Evolutionary conservation across 2,329 filamentous ascomycete genomes (phyloP).

Genomic region (Juglanconis oblonga): DNA sequence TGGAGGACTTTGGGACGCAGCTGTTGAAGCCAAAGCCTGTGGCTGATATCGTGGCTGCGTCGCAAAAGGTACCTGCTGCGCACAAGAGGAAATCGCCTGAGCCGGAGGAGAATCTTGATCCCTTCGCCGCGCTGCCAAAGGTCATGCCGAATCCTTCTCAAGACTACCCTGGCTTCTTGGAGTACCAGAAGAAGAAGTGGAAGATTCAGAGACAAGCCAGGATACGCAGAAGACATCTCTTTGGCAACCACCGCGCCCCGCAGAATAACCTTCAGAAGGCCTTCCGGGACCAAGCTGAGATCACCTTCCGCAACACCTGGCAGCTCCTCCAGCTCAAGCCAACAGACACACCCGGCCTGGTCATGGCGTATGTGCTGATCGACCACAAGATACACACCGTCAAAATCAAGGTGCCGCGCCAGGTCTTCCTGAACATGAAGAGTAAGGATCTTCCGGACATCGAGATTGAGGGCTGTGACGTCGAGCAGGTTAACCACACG

Average conservation of each 20-base stretch:
- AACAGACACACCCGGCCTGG: constrained; percentile 80
- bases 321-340: constrained; percentile 85
- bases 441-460: constrained; percentile 84
- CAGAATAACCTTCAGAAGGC: constrained; percentile 62
- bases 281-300: constrained; percentile 89
- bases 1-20: constrained; percentile 78
- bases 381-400: constrained; percentile 87
- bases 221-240: constrained; percentile 80
- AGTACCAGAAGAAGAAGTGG: constrained; percentile 99
- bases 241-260: constrained; percentile 76
- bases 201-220: constrained; percentile 93
- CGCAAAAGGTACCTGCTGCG: constrained; percentile 50
- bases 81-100: constrained; percentile 76
- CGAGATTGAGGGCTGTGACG: constrained; percentile 78
- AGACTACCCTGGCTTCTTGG: constrained; percentile 83
- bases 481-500: constrained; percentile 90
- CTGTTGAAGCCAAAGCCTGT: constrained; percentile 64
- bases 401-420: constrained; percentile 84
- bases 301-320: constrained; percentile 90
- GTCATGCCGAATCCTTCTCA: constrained; percentile 81
- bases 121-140: constrained; percentile 77
- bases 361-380: constrained; percentile 86
- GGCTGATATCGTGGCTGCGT: constrained; percentile 49
- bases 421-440: constrained; percentile 90
- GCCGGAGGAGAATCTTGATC: constrained; percentile 65